Conservation (phyloP, 148 eudicot species). For the Fagopyrum tataricum region DNA sequence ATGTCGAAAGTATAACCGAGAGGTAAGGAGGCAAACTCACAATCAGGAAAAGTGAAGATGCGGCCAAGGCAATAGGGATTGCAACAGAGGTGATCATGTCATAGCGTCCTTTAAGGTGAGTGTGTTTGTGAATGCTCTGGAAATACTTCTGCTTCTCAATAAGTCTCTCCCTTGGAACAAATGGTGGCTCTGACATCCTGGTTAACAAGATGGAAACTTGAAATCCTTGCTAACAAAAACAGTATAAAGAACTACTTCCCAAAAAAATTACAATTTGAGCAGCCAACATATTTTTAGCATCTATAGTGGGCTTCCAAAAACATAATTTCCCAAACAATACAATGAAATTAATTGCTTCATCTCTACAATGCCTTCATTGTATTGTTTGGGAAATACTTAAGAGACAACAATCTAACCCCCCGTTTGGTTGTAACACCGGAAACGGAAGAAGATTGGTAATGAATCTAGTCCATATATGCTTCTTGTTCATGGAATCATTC, state of each 20-base stretch:
- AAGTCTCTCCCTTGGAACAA: conserved; percentile 57
- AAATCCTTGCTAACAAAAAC: background rate
- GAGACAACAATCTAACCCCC: too few relatives aligned
- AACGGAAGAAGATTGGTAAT: too few relatives aligned
- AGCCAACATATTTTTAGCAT: background rate
- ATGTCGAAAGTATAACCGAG: background rate
- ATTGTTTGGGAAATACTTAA: too few relatives aligned
- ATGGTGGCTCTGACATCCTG: conserved; percentile 68
- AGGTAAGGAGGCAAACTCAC: conserved; percentile 31
- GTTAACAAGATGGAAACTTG: conserved; percentile 2
- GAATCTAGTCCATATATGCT: too few relatives aligned
- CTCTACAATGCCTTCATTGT: too few relatives aligned
- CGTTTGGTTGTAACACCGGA: too few relatives aligned
- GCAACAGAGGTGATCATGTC: conserved; percentile 69
- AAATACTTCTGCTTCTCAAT: conserved; percentile 49
- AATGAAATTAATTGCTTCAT: background rate
- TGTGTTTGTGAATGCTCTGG: conserved; percentile 52
- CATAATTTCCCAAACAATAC: background rate
- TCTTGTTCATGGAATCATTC: too few relatives aligned
- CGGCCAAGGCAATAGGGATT: conserved; percentile 63
- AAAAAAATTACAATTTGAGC: background rate
- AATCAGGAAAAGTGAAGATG: conserved; percentile 30
- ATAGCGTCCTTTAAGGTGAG: conserved; percentile 51
- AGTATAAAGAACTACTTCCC: background rate
- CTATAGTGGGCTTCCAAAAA: background rate